Percentiles rank a stretch among this genome's conserved stretches.
Conservation (phyloP, 2,329 filamentous ascomycete genomes). For the Sclerotinia spermophila region DNA sequence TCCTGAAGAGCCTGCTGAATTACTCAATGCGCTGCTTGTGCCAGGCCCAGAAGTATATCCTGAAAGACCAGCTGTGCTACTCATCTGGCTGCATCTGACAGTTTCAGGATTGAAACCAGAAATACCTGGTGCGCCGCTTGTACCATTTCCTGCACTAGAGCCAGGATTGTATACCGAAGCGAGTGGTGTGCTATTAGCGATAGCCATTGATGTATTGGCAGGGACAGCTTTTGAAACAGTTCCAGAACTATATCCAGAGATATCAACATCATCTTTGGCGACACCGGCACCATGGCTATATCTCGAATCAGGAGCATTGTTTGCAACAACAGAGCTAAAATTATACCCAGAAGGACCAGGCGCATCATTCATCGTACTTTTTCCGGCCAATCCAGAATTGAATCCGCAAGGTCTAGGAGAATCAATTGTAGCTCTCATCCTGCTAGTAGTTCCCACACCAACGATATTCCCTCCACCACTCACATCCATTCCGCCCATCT, state of each 20-base stretch:
- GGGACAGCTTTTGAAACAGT: not conserved
- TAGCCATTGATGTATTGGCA: too few relatives aligned
- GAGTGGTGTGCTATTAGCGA: not conserved
- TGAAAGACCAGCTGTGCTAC: not conserved
- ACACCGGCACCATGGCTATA: too few relatives aligned
- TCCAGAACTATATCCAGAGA: not conserved
- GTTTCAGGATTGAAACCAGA: not conserved
- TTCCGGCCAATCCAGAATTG: not conserved
- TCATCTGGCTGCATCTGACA: not conserved
- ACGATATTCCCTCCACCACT: too few relatives aligned
- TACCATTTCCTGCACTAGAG: too few relatives aligned
- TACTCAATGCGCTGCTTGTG: too few relatives aligned
- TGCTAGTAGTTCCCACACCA: not conserved
- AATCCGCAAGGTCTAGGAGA: not conserved
- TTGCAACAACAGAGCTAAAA: not conserved
- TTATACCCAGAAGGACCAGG: not conserved
- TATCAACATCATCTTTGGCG: not conserved
- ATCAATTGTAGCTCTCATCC: too few relatives aligned
- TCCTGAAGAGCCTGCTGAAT: not conserved
- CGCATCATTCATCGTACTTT: too few relatives aligned
- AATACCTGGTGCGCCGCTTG: not conserved
- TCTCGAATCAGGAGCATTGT: too few relatives aligned
- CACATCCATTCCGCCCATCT: not conserved
- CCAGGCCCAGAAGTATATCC: not conserved
- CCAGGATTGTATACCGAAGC: not conserved